Conservation (phyloP, 2,329 filamentous ascomycete genomes). For the Ophiostoma himal-ulmi region DNA sequence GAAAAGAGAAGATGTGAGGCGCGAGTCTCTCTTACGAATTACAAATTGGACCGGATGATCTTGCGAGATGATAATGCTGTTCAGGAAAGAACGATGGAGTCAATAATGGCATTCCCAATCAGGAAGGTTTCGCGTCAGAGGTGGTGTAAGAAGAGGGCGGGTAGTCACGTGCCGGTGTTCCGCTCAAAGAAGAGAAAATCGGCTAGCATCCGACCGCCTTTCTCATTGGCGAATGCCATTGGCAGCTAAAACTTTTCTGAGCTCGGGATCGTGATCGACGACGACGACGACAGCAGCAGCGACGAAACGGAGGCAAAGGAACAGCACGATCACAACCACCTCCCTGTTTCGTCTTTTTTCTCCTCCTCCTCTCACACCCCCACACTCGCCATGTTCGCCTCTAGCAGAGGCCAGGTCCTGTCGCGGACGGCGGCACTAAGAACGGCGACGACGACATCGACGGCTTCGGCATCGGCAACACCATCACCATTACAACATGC, state of each 20-base stretch:
- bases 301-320: neutral
- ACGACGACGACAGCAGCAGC: conserved; percentile 5
- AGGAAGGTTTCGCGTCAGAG: conserved; percentile 20
- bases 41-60: neutral
- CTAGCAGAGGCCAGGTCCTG: conserved; percentile 50
- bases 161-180: conserved; percentile 18
- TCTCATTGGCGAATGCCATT: neutral
- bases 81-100: conserved; percentile 21
- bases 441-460: conserved; percentile 28
- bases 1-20: neutral
- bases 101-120: conserved; percentile 15
- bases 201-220: neutral
- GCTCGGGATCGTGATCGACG: conserved; percentile 15
- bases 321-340: neutral
- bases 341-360: neutral
- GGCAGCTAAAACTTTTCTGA: conserved; percentile 24
- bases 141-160: conserved; percentile 5
- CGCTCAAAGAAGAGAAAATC: neutral
- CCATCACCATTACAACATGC: conserved; percentile 1
- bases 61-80: neutral
- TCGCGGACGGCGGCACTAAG: conserved; percentile 44
- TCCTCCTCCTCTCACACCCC: neutral
- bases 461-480: conserved; percentile 31
- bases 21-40: neutral
- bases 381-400: conserved; percentile 22